Conservation (phyloP, 2,329 filamentous ascomycete genomes). For the Aspergillus amoenus region DNA sequence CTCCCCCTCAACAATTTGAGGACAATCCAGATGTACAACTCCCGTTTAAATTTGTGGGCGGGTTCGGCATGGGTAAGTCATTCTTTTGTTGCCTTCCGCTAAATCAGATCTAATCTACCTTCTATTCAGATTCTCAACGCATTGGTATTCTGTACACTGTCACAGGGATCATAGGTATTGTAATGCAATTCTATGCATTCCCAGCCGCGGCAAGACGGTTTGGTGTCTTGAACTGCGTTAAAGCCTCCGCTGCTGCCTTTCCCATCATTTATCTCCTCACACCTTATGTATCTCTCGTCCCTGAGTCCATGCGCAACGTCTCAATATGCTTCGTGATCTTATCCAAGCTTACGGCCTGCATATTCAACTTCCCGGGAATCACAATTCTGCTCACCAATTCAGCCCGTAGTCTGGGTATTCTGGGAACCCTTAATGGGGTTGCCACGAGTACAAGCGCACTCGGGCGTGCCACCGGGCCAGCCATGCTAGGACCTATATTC, state of each 20-base stretch:
- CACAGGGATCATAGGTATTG: slow-evolving; percentile 75
- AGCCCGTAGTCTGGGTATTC: slow-evolving; percentile 68
- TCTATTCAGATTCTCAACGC: slow-evolving; percentile 57
- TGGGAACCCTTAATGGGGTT: slow-evolving; percentile 88
- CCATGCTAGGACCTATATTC: slow-evolving; percentile 70
- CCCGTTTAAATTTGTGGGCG: slow-evolving; percentile 79
- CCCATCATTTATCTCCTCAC: slow-evolving; percentile 78
- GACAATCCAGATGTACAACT: slow-evolving; percentile 59
- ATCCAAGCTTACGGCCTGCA: slow-evolving; percentile 71
- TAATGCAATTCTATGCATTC: slow-evolving; percentile 85
- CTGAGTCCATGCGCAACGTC: slow-evolving; percentile 53
- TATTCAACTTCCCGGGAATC: slow-evolving; percentile 84
- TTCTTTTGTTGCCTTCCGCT: neutral
- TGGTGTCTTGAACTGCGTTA: slow-evolving; percentile 73
- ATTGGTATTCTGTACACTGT: slow-evolving; percentile 86
- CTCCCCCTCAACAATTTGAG: slow-evolving; percentile 57
- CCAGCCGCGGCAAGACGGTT: slow-evolving; percentile 70
- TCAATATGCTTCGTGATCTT: slow-evolving; percentile 67
- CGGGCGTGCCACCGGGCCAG: slow-evolving; percentile 77
- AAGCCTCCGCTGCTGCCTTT: slow-evolving; percentile 64
- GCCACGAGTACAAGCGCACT: slow-evolving; percentile 80
- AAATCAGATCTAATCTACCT: neutral
- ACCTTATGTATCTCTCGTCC: slow-evolving; percentile 72
- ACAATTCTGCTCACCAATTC: slow-evolving; percentile 92
- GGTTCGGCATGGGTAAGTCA: slow-evolving; percentile 64